phyloP scores from a whole-genome alignment of 1,284 basidiomycete species.

The Puccinia triticina region DNA sequence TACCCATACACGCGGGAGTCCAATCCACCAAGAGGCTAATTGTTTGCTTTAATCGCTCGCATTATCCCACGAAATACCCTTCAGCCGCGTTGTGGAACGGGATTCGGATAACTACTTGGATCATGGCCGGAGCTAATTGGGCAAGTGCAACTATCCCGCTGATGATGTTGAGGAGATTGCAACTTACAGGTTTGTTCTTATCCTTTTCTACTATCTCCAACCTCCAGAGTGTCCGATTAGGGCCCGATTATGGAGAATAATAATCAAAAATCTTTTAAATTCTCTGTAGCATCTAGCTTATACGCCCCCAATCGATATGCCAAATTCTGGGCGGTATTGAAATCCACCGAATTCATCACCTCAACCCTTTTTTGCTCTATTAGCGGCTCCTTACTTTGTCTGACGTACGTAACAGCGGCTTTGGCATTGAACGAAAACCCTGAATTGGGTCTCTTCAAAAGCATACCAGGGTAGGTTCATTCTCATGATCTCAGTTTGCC shows the following conservation, averaged over 20 bases:
- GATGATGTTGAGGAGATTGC: conserved; percentile 42
- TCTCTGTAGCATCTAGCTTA: background rate
- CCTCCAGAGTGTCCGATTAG: background rate
- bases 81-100: conserved; percentile 44
- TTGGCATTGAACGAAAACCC: conserved; percentile 42
- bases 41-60: background rate
- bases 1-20: background rate
- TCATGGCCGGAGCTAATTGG: conserved; percentile 38
- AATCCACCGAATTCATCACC: conserved; percentile 30
- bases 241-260: too few relatives aligned
- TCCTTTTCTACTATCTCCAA: background rate
- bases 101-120: conserved; percentile 38
- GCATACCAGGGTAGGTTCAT: conserved; percentile 30
- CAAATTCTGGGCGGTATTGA: conserved; percentile 28
- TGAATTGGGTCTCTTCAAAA: conserved; percentile 41
- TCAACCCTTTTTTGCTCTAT: conserved; percentile 23
- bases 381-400: conserved; percentile 36
- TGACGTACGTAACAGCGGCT: conserved; percentile 36
- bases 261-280: background rate
- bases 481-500: background rate
- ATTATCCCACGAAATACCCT: background rate
- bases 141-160: conserved; percentile 48
- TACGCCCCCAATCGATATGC: conserved; percentile 22
- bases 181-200: conserved; percentile 33
- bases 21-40: background rate